Conservation (phyloP, 2,329 filamentous ascomycete species). For the Fusarium paranaense region DNA sequence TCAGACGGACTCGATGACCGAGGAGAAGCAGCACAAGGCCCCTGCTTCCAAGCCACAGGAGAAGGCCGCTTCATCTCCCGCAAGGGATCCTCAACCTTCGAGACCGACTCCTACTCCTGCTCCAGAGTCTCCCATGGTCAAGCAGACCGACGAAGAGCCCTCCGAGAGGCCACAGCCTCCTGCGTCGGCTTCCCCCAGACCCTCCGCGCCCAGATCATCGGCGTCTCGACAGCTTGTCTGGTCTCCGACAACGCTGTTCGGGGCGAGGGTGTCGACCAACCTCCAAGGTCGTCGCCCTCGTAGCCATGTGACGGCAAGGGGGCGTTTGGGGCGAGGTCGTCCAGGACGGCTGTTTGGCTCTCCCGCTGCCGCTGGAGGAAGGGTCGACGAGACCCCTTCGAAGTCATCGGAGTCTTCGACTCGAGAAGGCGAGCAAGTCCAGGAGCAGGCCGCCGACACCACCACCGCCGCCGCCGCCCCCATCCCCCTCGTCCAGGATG, state of each 20-base stretch:
- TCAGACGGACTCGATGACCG: conserved; percentile 7
- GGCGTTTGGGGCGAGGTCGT: background rate
- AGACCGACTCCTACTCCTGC: background rate
- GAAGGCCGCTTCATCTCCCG: background rate
- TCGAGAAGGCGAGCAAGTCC: background rate
- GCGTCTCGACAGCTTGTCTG: background rate
- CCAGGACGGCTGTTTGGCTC: background rate
- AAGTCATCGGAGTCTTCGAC: background rate
- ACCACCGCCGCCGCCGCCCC: background rate
- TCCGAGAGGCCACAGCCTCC: background rate
- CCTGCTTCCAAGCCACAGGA: background rate
- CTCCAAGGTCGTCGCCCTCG: background rate
- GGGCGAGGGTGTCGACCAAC: background rate
- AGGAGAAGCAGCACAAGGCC: background rate
- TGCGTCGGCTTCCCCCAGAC: background rate
- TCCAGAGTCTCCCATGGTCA: background rate
- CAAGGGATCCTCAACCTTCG: background rate
- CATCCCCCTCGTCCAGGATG: background rate
- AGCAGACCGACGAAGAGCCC: background rate
- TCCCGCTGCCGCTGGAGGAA: background rate
- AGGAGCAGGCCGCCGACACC: background rate
- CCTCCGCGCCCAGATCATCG: background rate
- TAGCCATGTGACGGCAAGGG: background rate
- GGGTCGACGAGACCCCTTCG: background rate
- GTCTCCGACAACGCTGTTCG: background rate